Evolutionary conservation across 306 rosid genomes (phyloP).

Genomic region (Mimosa bimucronata): DNA sequence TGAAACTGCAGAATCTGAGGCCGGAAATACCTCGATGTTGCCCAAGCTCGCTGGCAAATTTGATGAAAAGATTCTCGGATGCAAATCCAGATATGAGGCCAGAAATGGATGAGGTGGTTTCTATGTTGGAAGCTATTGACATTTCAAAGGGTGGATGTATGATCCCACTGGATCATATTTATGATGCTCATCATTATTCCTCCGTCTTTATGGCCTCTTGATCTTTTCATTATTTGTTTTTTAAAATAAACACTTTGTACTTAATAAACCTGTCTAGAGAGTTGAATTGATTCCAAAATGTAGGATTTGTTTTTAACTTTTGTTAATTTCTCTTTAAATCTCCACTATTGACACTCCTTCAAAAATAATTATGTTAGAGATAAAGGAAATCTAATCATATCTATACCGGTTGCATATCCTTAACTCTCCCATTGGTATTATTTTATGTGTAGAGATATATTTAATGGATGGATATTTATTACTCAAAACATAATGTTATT

Average conservation of each 20-base stretch:
- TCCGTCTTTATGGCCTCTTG: background rate
- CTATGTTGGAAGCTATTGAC: constrained; percentile 90
- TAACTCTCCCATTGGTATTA: no score
- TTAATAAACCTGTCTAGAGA: no score
- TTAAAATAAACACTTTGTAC: background rate
- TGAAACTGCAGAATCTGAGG: constrained; percentile 83
- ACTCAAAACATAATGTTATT: no score
- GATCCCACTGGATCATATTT: constrained; percentile 88
- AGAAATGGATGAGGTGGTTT: constrained; percentile 93
- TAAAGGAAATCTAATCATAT: no score
- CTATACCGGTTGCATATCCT: no score
- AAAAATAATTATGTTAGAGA: no score
- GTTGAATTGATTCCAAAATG: no score
- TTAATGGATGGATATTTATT: no score
- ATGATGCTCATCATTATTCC: constrained; percentile 59
- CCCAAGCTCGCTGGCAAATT: constrained; percentile 91
- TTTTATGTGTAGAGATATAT: no score
- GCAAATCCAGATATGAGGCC: constrained; percentile 95
- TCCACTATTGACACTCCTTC: no score
- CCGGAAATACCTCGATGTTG: constrained; percentile 98
- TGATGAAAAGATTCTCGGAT: constrained; percentile 99
- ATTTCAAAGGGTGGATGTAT: constrained; percentile 97
- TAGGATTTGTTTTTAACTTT: no score
- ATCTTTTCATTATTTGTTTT: background rate
- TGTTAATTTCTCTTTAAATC: no score